A percentile compares a stretch with the other conserved stretches of the same genome.
Conservation (phyloP, 2,329 filamentous ascomycete species). For the Colletotrichum tofieldiae region DNA sequence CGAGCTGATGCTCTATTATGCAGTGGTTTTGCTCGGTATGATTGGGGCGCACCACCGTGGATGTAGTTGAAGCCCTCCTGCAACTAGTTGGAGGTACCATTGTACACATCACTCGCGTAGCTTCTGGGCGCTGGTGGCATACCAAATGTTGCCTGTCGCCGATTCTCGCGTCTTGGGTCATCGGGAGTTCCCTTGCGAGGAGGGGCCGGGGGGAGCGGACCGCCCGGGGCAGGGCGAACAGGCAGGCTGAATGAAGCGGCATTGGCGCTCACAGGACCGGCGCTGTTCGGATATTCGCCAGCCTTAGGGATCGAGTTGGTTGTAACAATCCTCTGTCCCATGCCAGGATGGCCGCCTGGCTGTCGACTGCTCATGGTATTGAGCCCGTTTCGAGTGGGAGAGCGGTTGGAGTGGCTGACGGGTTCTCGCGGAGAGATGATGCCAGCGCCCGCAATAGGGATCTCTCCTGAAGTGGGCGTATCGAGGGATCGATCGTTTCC, state of each 20-base stretch:
- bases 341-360: conserved; percentile 63
- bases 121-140: conserved; percentile 60
- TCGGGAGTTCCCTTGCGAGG: conserved; percentile 71
- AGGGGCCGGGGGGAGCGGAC: conserved; percentile 73
- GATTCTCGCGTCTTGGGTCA: conserved; percentile 66
- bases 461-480: conserved; percentile 81
- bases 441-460: conserved; percentile 73
- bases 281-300: conserved; percentile 55
- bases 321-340: conserved; percentile 67
- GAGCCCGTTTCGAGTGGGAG: conserved; percentile 66
- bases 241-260: conserved; percentile 74
- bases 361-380: conserved; percentile 61
- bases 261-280: conserved; percentile 60
- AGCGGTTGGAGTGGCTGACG: conserved; percentile 62
- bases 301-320: conserved; percentile 69
- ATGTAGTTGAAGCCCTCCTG: conserved; percentile 31
- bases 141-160: conserved; percentile 70
- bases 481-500: conserved; percentile 64
- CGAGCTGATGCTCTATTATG: conserved; percentile 25
- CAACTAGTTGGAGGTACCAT: conserved; percentile 42
- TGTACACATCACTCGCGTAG: conserved; percentile 44
- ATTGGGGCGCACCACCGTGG: conserved; percentile 10
- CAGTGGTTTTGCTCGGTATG: conserved; percentile 8
- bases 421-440: conserved; percentile 70
- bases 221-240: conserved; percentile 74